Evolutionary conservation across 2,329 filamentous ascomycete genomes (phyloP), one percentile per base, ranked within the genome.

Genomic region (Pleoardoris graminearum): DNA sequence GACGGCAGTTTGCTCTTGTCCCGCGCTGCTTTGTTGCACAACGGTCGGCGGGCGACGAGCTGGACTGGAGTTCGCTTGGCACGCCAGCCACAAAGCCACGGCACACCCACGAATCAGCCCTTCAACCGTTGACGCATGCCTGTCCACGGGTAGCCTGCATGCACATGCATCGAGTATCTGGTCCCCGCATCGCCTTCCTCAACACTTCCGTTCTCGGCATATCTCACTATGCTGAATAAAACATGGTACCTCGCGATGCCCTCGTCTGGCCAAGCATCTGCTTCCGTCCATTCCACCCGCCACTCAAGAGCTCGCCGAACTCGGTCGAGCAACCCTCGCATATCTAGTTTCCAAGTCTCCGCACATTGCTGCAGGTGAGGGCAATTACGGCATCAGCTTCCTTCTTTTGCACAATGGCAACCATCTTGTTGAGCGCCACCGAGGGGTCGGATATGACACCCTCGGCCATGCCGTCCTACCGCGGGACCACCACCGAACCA

Each of bases 401-500:
- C 10, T 42, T 19, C 36, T 49, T 45, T 45, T 33, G 38, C 48
- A 39, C 27, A 49, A 75, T 76, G 73, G 63, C 70, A 8, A 73
- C 69, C 16, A 39, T 68, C 38, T 65, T 62, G 33, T 51, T 65
- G 39, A 69, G n/a, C n/a, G n/a, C n/a, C n/a, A n/a, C n/a, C n/a
- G 64, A 69, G 48, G 48, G 67, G 12, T 58, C 62, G 21, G 53
- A 51, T 29, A 38, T 65, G 57, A 46, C 44, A 55, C 52, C 68
- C 49, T 63, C 69, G 43, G 58, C 55, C 19, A 54, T 55, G 32
- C 41, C 41, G 12, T 32, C 41, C 7, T 63, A 65, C 54, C 63
- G 65, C 21, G 59, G 55, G 21, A 63, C 62, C 48, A 64, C 63
- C 29, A 58, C 58, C 32, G 52, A 64, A 29, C 51, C 44, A 7